Evolutionary conservation across 1,284 basidiomycete species (phyloP), one percentile per base, ranked within the genome.

Genomic region (Agaricales sp.): DNA sequence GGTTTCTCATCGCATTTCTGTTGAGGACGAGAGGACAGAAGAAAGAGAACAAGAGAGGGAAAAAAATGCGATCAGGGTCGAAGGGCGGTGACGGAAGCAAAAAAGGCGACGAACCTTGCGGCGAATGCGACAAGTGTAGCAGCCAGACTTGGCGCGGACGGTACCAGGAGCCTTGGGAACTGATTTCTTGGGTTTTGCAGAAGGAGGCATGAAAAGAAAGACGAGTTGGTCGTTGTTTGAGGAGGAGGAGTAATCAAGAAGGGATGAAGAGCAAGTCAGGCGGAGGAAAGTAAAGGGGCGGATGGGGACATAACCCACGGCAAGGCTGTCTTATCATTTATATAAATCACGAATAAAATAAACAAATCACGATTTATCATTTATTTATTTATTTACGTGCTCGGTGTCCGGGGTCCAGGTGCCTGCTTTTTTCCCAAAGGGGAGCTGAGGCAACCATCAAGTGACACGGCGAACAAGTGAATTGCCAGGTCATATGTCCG

Each of bases 1-100:
- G 69, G 74, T 56, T 77, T 71, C 61, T 90, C 87, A 62, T 91
- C 87, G 64, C 87, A 90, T 75, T 89, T 88, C 87, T 91, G 61
- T 13, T 8, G 18, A 41, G 8, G 16, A 53, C 12, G 47, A 26
- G 45, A 50, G 35, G 48, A 43, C 48, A 53, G 54, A 51, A 45
- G 43, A 51, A 47, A n/a, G 43, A 45, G 46, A 51, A 52, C 46
- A 48, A 48, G 43, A 25, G 11, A 8, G 20, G 47, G 46, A 50
- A 47, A 26, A 50, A 43, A 23, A 44, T 43, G 50, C 52, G 49
- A 37, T 13, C 46, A 41, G 22, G 38, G 51, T 51, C 41, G 45
- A 53, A 45, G 26, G 47, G 55, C 48, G 46, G 50, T 22, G 52
- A 53, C 54, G 49, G 50, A 50, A 50, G 52, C 48, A 48, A 51